Percentiles rank a stretch among this genome's conserved stretches.
Conservation (phyloP, 139 green algal genomes). For the Axilococcus clingmanii region DNA sequence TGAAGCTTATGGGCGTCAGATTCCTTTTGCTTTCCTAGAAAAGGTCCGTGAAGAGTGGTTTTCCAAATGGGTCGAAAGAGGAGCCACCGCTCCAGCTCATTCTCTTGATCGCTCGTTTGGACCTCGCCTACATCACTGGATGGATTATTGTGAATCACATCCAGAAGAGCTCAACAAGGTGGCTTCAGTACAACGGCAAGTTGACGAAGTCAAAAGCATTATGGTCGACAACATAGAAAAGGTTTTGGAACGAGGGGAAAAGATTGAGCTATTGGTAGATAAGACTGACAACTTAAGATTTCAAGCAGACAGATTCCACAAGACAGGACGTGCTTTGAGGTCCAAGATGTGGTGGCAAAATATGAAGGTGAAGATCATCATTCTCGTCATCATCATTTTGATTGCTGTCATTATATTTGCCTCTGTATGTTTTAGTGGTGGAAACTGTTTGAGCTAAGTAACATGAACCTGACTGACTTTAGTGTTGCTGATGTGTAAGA, state of each 20-base stretch:
- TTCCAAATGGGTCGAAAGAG: conserved; percentile 58
- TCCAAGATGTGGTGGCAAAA: conserved; percentile 94
- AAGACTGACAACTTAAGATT: conserved; percentile 93
- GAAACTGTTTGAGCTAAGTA: conserved; percentile 42
- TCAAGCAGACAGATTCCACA: conserved; percentile 88
- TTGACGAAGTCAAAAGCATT: conserved; percentile 94
- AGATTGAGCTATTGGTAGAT: conserved; percentile 93
- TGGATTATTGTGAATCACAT: conserved; percentile 87
- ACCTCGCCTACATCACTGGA: conserved; percentile 72
- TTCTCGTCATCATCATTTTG: conserved; percentile 52
- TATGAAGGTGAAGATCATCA: conserved; percentile 82
- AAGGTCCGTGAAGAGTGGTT: conserved; percentile 60
- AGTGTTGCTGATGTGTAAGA: too few relatives aligned
- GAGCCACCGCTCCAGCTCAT: conserved; percentile 49
- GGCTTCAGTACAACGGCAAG: conserved; percentile 78
- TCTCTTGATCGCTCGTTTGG: conserved; percentile 78
- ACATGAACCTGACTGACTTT: conserved; percentile 1
- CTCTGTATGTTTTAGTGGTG: conserved; percentile 64
- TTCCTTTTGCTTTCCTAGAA: conserved; percentile 94
- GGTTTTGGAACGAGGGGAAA: conserved; percentile 89
- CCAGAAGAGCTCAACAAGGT: conserved; percentile 89
- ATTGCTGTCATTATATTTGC: conserved; percentile 76
- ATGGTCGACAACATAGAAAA: conserved; percentile 99
- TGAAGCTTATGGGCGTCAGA: conserved; percentile 73
- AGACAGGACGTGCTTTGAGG: conserved; percentile 66